Evolutionary conservation across 2,329 filamentous ascomycete species (phyloP).

Genomic region (Corniculantispora saksenae): DNA sequence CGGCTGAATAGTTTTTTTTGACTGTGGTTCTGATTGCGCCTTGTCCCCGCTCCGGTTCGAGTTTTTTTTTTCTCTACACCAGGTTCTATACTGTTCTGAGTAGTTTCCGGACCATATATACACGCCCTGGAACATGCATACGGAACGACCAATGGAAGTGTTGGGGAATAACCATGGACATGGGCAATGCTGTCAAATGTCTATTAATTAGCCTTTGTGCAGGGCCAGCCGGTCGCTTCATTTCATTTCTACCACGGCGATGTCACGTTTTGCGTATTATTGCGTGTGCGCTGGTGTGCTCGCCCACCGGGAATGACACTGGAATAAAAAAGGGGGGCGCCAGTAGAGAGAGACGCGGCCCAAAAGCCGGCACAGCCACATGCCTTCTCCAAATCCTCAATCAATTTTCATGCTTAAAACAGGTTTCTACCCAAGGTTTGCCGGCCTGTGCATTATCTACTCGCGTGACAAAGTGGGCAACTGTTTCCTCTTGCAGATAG

Average conservation of each 20-base stretch:
- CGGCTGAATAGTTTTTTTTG: not conserved
- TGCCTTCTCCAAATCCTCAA: not conserved
- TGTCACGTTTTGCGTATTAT: too few relatives aligned
- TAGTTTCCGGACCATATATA: not conserved
- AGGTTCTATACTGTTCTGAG: not conserved
- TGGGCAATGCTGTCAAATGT: not conserved
- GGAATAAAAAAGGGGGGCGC: not conserved
- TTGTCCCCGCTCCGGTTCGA: not conserved
- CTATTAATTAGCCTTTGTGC: not conserved
- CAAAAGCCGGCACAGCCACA: not conserved
- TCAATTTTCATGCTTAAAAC: conserved; percentile 8
- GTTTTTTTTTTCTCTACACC: not conserved
- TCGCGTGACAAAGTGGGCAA: not conserved
- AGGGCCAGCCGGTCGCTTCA: not conserved
- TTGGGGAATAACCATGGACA: too few relatives aligned
- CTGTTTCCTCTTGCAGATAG: not conserved
- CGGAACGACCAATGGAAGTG: too few relatives aligned
- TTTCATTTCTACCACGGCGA: not conserved
- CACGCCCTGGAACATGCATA: too few relatives aligned
- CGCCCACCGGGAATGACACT: not conserved
- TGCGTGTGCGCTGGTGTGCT: not conserved
- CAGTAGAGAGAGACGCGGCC: not conserved
- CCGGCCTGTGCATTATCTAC: not conserved
- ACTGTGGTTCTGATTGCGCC: not conserved
- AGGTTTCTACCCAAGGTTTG: not conserved